Evolutionary conservation across 768 basidiomycete species (phyloP).

Genomic region (Boletus sensibilis): DNA sequence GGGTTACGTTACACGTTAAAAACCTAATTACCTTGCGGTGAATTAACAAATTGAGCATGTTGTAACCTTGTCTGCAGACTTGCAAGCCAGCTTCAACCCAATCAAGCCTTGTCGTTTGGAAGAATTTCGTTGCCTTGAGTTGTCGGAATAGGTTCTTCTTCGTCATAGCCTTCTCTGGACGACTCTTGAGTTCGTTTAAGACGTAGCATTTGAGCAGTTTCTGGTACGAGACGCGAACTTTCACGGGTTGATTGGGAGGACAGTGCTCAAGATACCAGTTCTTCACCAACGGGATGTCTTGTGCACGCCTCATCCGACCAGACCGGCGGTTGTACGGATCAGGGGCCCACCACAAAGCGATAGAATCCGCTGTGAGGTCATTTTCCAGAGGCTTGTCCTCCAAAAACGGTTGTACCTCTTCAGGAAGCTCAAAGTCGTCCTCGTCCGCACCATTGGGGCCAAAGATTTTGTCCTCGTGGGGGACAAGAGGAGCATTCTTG

Average conservation of each 20-base stretch:
- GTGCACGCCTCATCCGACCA: constrained; percentile 89
- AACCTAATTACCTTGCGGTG: constrained; percentile 78
- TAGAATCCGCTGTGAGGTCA: constrained; percentile 92
- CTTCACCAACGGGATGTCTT: constrained; percentile 95
- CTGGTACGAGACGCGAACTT: constrained; percentile 98
- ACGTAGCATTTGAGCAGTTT: constrained; percentile 96
- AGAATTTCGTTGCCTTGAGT: constrained; percentile 98
- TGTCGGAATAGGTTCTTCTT: constrained; percentile 97
- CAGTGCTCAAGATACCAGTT: constrained; percentile 99
- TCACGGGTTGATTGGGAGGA: constrained; percentile 92
- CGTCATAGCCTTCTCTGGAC: constrained; percentile 93
- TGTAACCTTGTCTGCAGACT: constrained; percentile 98
- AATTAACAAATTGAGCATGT: constrained; percentile 98
- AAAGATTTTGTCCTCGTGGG: constrained; percentile 92
- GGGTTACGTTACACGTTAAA: not conserved
- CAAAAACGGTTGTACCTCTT: constrained; percentile 76
- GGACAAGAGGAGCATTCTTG: constrained; percentile 77
- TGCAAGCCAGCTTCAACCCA: constrained; percentile 99
- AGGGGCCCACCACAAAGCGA: constrained; percentile 98
- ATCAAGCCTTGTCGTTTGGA: constrained; percentile 96
- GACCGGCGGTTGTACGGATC: constrained; percentile 93
- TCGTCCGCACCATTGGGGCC: constrained; percentile 84
- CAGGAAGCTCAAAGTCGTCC: constrained; percentile 85
- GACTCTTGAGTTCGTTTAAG: constrained; percentile 86
- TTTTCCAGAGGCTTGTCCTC: constrained; percentile 77